Evolutionary conservation across 768 basidiomycete genomes (phyloP).

Genomic region (Trametes villosa): DNA sequence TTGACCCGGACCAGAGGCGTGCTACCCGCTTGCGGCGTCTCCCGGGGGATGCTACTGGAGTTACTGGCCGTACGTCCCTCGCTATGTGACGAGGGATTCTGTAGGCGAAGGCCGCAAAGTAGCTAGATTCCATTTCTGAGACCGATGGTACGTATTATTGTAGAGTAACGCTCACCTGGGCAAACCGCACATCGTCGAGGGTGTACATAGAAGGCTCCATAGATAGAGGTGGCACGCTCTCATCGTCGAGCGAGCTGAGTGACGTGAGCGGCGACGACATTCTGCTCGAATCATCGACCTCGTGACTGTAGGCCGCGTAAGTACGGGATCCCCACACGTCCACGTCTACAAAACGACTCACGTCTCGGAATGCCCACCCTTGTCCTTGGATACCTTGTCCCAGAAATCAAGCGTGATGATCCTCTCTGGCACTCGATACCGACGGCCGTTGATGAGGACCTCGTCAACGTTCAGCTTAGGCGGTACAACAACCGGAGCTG

Average conservation of each 20-base stretch:
- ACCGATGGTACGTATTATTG: background rate
- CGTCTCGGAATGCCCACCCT: conserved; percentile 41
- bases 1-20: background rate
- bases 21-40: background rate
- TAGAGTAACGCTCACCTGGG: conserved; percentile 49
- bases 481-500: conserved; percentile 35
- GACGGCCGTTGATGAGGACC: conserved; percentile 83
- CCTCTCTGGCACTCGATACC: conserved; percentile 91
- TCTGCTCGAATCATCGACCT: conserved; percentile 47
- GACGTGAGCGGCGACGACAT: conserved; percentile 77
- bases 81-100: background rate
- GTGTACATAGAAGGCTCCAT: conserved; percentile 38
- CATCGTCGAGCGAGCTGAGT: conserved; percentile 71
- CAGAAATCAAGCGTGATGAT: conserved; percentile 95
- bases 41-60: background rate
- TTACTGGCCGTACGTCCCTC: background rate
- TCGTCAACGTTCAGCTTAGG: conserved; percentile 73
- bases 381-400: conserved; percentile 69
- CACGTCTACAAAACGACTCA: conserved; percentile 33
- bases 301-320: conserved; percentile 6
- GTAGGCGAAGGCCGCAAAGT: conserved; percentile 36
- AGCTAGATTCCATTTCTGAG: conserved; percentile 1
- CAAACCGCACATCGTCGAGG: conserved; percentile 52
- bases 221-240: conserved; percentile 35
- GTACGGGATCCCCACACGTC: no score